phyloP scores from a whole-genome alignment of 1,284 basidiomycete species.

The Cystobasidium pallidum region DNA sequence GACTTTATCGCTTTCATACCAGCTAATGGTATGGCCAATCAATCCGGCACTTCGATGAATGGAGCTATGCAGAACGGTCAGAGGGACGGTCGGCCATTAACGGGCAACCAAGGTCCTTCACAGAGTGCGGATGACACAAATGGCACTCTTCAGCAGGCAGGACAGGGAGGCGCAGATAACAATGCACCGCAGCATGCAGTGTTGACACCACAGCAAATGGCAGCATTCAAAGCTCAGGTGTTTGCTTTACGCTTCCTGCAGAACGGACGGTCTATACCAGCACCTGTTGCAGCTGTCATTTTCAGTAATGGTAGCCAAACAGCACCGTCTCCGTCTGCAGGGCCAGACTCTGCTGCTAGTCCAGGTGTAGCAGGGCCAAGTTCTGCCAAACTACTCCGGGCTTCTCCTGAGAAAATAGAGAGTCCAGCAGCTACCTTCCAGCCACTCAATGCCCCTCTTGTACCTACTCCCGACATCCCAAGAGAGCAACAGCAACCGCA shows the following conservation, averaged over 20 bases:
- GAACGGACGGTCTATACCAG: slow-evolving; percentile 77
- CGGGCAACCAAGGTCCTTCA: not conserved
- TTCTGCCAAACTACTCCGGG: slow-evolving; percentile 60
- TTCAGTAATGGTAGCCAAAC: slow-evolving; percentile 48
- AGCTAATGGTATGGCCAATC: slow-evolving; percentile 10
- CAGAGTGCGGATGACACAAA: not conserved
- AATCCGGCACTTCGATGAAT: not conserved
- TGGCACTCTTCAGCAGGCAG: not conserved
- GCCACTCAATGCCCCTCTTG: slow-evolving; percentile 15
- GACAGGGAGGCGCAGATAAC: not conserved
- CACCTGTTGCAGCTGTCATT: slow-evolving; percentile 76
- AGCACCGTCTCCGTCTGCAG: slow-evolving; percentile 44
- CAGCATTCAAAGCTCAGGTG: slow-evolving; percentile 75
- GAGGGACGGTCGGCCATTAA: not conserved
- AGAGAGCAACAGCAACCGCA: slow-evolving; percentile 19
- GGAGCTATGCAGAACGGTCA: slow-evolving; percentile 27
- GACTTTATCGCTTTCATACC: not conserved
- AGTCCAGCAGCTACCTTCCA: slow-evolving; percentile 1
- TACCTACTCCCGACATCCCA: slow-evolving; percentile 18
- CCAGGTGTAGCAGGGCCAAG: slow-evolving; percentile 6
- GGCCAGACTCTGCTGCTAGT: slow-evolving; percentile 44
- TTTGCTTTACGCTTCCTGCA: slow-evolving; percentile 83
- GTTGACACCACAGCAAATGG: slow-evolving; percentile 37
- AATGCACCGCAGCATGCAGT: slow-evolving; percentile 14
- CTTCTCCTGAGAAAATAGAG: slow-evolving; percentile 22